Evolutionary conservation across 73 alveolate species (phyloP).

Genomic region (Symbiodinium natans): DNA sequence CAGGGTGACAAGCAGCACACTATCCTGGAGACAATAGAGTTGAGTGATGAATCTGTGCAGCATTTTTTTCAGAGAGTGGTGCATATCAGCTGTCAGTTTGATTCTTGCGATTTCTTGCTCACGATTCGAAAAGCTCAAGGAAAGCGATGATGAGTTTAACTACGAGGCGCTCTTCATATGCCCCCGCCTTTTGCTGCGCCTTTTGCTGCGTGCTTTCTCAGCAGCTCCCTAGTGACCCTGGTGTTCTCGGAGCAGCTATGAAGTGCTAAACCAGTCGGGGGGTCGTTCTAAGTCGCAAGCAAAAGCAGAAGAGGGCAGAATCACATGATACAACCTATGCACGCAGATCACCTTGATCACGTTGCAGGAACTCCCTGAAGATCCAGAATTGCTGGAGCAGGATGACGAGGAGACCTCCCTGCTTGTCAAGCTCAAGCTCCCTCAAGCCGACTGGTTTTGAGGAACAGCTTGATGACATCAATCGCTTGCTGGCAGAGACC

Average conservation of each 20-base stretch:
- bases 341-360: background rate
- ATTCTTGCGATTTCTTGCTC: too few species aligned
- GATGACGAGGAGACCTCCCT: constrained; percentile 45
- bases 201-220: too few species aligned
- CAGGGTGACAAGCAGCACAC: constrained; percentile 80
- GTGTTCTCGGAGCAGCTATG: too few species aligned
- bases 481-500: constrained; percentile 90
- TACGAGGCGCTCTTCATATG: constrained; percentile 16
- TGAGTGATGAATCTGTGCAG: constrained; percentile 54
- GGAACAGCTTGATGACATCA: constrained; percentile 93
- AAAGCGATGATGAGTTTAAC: constrained; percentile 90
- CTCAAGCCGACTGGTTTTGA: too few species aligned
- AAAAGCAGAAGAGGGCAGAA: too few species aligned
- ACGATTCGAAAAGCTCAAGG: background rate
- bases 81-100: background rate
- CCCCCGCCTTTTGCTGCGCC: too few species aligned
- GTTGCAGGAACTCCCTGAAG: constrained; percentile 88
- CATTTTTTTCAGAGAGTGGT: background rate
- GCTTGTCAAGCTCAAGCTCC: too few species aligned
- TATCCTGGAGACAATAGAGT: constrained; percentile 62
- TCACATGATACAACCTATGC: background rate
- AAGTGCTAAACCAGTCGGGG: too few species aligned
- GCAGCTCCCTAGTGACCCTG: too few species aligned
- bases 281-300: too few species aligned
- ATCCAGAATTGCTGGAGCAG: constrained; percentile 77